Percentiles rank a stretch among this genome's conserved stretches.
phyloP scores from a whole-genome alignment of 2,329 filamentous ascomycete species.

The Fusarium albosuccineum region DNA sequence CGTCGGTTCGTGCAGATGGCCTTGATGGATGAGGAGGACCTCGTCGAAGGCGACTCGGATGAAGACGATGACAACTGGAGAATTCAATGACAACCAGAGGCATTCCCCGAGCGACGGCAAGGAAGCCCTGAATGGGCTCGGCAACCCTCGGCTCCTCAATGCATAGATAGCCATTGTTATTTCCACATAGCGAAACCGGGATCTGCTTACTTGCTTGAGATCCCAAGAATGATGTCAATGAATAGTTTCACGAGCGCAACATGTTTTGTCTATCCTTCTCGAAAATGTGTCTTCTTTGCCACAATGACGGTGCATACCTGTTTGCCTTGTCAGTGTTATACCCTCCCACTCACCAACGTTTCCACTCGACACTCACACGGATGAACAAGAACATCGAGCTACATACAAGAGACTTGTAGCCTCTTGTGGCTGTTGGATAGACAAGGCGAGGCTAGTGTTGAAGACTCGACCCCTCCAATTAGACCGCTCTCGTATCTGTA shows the following conservation, averaged over 20 bases:
- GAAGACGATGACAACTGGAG: slow-evolving; percentile 48
- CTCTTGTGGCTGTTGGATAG: slow-evolving; percentile 12
- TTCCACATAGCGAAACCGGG: slow-evolving; percentile 29
- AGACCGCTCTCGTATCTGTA: neutral
- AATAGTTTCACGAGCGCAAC: neutral
- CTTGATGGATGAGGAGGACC: slow-evolving; percentile 65
- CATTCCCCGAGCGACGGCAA: slow-evolving; percentile 1
- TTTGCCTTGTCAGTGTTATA: slow-evolving; percentile 20
- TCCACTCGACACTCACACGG: neutral
- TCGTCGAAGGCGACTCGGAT: slow-evolving; percentile 59
- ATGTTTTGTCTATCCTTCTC: slow-evolving; percentile 5
- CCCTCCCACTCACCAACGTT: slow-evolving; percentile 21
- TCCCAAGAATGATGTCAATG: slow-evolving; percentile 26
- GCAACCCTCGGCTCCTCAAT: slow-evolving; percentile 19
- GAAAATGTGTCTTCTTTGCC: slow-evolving; percentile 22
- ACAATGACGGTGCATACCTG: slow-evolving; percentile 16
- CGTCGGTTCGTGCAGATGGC: slow-evolving; percentile 67
- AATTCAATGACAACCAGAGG: slow-evolving; percentile 38
- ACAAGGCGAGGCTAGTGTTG: too few relatives aligned
- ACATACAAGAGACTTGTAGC: slow-evolving; percentile 1
- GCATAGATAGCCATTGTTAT: slow-evolving; percentile 14
- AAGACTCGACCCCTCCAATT: too few relatives aligned
- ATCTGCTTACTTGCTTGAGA: slow-evolving; percentile 26
- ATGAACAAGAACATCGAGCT: neutral
- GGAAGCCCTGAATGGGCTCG: slow-evolving; percentile 3